A percentile compares a stretch with the other conserved stretches of the same genome.
Evolutionary conservation across 148 eudicot genomes (phyloP).

Genomic region (Rhododendron ovatum): DNA sequence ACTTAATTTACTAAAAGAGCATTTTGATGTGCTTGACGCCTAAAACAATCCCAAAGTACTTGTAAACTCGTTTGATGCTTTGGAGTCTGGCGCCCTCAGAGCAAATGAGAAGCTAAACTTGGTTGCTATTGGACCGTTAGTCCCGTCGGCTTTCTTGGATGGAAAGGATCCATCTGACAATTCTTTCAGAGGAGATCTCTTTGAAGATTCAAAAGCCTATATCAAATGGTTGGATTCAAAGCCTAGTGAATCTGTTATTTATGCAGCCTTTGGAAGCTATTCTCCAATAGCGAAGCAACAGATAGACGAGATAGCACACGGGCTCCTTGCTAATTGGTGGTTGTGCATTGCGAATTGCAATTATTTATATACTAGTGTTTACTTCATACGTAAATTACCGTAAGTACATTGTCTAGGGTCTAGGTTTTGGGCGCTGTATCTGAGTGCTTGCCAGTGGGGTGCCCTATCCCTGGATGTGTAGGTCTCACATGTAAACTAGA

Average conservation of each 20-base stretch:
- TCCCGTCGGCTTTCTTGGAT: background rate
- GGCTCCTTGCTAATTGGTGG: background rate
- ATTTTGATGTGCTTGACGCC: background rate
- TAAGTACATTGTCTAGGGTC: no score
- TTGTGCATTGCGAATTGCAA: no score
- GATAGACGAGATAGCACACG: background rate
- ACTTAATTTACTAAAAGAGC: background rate
- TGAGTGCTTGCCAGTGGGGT: no score
- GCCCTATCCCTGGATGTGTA: no score
- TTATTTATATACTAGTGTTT: no score
- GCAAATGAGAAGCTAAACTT: background rate
- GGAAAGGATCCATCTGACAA: background rate
- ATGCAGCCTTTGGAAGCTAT: background rate
- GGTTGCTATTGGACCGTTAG: background rate
- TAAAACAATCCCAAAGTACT: background rate
- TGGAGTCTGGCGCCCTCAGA: background rate
- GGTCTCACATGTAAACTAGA: no score
- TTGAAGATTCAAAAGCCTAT: conserved; percentile 21
- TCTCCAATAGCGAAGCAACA: background rate
- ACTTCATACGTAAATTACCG: no score
- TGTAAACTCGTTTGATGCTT: background rate
- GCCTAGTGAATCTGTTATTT: conserved; percentile 5
- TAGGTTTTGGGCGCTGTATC: no score
- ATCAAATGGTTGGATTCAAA: conserved; percentile 34
- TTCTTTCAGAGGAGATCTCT: conserved; percentile 3